Evolutionary conservation across 371 early-diverging fungal genomes (phyloP).

Genomic region (Rhizopus stolonifer): DNA sequence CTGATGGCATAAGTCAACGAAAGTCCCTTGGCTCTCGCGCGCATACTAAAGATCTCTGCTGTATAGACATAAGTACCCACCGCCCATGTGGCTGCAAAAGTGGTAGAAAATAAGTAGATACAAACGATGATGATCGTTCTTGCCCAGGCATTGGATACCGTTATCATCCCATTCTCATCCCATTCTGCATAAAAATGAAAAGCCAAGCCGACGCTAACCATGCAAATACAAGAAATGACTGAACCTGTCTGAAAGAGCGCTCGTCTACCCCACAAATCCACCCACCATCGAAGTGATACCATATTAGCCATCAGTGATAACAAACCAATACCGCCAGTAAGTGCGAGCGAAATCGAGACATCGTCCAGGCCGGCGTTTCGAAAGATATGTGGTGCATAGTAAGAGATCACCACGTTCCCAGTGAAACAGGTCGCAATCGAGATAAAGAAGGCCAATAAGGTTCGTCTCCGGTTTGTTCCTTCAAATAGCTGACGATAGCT

Average conservation of each 20-base stretch:
- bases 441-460: slow-evolving; percentile 41
- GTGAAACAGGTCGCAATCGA: slow-evolving; percentile 62
- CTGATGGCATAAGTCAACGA: slow-evolving; percentile 58
- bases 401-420: slow-evolving; percentile 60
- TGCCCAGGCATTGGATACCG: slow-evolving; percentile 23
- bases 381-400: slow-evolving; percentile 47
- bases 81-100: slow-evolving; percentile 59
- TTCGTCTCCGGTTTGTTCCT: slow-evolving; percentile 31
- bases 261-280: slow-evolving; percentile 41
- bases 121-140: slow-evolving; percentile 36
- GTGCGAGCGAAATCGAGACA: slow-evolving; percentile 35
- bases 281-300: slow-evolving; percentile 54
- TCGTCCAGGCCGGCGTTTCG: slow-evolving; percentile 34
- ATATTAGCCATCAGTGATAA: slow-evolving; percentile 48
- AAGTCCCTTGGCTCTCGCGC: slow-evolving; percentile 42
- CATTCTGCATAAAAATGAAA: slow-evolving; percentile 34
- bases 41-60: slow-evolving; percentile 58
- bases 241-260: slow-evolving; percentile 43
- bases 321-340: slow-evolving; percentile 39
- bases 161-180: slow-evolving; percentile 22
- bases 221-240: slow-evolving; percentile 28
- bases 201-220: slow-evolving; percentile 45
- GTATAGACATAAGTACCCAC: slow-evolving; percentile 63
- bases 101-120: slow-evolving; percentile 38
- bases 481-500: slow-evolving; percentile 39